Evolutionary conservation across 371 early-diverging fungal species (phyloP).

Genomic region (Lichtheimia ornata): DNA sequence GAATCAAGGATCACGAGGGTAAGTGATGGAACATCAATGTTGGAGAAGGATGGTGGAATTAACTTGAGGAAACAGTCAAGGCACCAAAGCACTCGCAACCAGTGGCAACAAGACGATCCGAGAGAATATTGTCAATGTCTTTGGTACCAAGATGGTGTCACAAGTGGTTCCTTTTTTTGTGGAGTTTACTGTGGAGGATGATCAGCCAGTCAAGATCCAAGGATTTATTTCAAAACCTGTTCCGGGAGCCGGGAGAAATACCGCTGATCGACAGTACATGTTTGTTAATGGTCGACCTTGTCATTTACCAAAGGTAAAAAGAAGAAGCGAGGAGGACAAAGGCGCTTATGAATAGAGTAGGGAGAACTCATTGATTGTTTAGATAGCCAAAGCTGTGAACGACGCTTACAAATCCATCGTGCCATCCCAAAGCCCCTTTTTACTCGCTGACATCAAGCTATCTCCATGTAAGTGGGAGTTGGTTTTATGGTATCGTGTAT

Average conservation of each 20-base stretch:
- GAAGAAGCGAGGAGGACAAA: too few species aligned
- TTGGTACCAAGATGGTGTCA: slow-evolving; percentile 66
- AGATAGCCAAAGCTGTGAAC: slow-evolving; percentile 68
- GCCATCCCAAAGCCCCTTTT: slow-evolving; percentile 78
- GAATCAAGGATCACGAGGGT: slow-evolving; percentile 73
- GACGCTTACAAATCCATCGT: slow-evolving; percentile 75
- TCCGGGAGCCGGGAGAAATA: slow-evolving; percentile 71
- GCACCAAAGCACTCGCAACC: slow-evolving; percentile 47
- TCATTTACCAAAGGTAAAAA: slow-evolving; percentile 70
- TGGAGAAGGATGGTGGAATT: neutral
- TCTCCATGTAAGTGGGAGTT: slow-evolving; percentile 42
- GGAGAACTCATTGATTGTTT: neutral
- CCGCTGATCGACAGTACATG: slow-evolving; percentile 82
- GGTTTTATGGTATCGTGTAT: neutral
- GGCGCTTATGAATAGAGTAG: neutral
- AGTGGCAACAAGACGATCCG: slow-evolving; percentile 59
- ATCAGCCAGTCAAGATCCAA: slow-evolving; percentile 20
- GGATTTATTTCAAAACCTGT: slow-evolving; percentile 72
- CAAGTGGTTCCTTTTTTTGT: slow-evolving; percentile 60
- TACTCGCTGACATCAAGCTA: slow-evolving; percentile 71
- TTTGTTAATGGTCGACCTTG: slow-evolving; percentile 92
- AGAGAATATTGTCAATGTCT: slow-evolving; percentile 77
- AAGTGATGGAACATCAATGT: neutral
- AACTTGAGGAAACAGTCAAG: slow-evolving; percentile 8
- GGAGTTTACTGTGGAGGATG: slow-evolving; percentile 10